A percentile compares a stretch with the other conserved stretches of the same genome.
phyloP scores from a whole-genome alignment of 495 filamentous ascomycete species.

The Xylaria palmicola region DNA sequence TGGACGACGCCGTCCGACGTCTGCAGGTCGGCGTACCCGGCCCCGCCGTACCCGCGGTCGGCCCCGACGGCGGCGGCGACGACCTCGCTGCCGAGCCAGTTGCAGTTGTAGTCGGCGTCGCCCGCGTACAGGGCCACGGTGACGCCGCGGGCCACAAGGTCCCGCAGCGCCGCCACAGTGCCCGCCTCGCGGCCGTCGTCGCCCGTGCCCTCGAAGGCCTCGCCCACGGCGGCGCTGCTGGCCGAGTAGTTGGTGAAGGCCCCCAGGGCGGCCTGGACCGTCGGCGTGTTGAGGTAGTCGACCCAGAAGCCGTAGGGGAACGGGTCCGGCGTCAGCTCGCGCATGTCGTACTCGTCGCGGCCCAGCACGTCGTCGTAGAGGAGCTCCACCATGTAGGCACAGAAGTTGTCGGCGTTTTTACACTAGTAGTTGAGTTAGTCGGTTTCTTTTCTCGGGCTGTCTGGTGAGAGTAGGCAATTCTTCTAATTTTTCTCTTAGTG shows the following conservation, averaged over 20 bases:
- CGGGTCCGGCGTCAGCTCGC: constrained; percentile 56
- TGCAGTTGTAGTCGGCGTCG: constrained; percentile 66
- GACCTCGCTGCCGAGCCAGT: constrained; percentile 57
- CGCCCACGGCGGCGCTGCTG: constrained; percentile 45
- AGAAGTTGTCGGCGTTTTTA: constrained; percentile 51
- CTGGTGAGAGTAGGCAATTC: no score
- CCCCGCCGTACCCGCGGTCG: constrained; percentile 40
- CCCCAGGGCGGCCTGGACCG: constrained; percentile 58
- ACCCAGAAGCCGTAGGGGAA: constrained; percentile 60
- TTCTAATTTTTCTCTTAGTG: no score
- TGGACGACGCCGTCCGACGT: constrained; percentile 58
- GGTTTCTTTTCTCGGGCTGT: neutral
- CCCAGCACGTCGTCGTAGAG: constrained; percentile 52
- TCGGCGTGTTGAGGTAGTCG: constrained; percentile 57
- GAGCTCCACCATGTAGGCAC: constrained; percentile 52
- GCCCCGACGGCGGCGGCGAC: constrained; percentile 47
- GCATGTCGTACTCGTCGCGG: constrained; percentile 62
- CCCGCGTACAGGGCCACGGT: constrained; percentile 58
- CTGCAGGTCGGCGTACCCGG: constrained; percentile 54
- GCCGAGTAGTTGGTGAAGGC: constrained; percentile 60
- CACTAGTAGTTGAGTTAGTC: constrained; percentile 9
- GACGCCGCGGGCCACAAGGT: constrained; percentile 48
- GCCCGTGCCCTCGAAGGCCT: constrained; percentile 54
- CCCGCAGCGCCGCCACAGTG: constrained; percentile 49
- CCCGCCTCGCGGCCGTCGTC: constrained; percentile 54